Evolutionary conservation across 2,329 filamentous ascomycete genomes (phyloP), one percentile per base, ranked within the genome.

Genomic region (Aspergillus terreus): DNA sequence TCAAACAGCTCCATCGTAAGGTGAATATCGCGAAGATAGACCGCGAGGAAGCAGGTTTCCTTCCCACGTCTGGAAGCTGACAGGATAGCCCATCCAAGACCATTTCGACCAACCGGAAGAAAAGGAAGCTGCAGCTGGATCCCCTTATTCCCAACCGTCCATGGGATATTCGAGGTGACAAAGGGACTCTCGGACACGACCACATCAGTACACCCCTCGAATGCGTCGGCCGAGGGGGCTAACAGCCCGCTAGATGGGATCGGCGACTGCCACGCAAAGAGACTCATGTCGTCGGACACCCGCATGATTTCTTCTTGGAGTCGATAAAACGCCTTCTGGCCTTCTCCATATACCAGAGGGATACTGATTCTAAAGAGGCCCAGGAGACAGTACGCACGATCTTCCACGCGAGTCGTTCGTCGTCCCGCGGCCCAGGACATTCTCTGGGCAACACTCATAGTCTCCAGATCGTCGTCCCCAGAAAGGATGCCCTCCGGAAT

Each of bases 301-400:
- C 36, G 51, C 44, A 61, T 52, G 27, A 61, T 43, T 17, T 61
- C 46, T 45, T 56, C 50, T 30, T 59, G 57, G 2, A 59, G 49
- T 4, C 58, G 36, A 30, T 38, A 21, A 30, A 67, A 67, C 7
- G 64, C 64, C 15, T 57, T 61, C 9, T 49, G 47, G 6, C 63
- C 62, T 40, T 68, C 65, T 1, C 75, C 76, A 46, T 78, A 78
- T 0, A 77, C 46, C 4, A 77, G 56, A 0, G 75, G 68, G 69
- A 78, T 76, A 35, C 73, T 68, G 21, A 78, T 64, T 1, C 63
- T 63, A 25, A 78, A 78, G 0, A 78, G 64, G 0, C 76, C 76
- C 3, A 78, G 53, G 0, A 78, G 59, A 9, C 66, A 76, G 38
- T 78, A 78, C 0, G 74, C 73, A n/a, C 65, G 65, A 36, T 78